Percentiles rank a stretch among this genome's conserved stretches.
Evolutionary conservation across 805 yeast genomes (phyloP).

Genomic region (Metschnikowia lunata): DNA sequence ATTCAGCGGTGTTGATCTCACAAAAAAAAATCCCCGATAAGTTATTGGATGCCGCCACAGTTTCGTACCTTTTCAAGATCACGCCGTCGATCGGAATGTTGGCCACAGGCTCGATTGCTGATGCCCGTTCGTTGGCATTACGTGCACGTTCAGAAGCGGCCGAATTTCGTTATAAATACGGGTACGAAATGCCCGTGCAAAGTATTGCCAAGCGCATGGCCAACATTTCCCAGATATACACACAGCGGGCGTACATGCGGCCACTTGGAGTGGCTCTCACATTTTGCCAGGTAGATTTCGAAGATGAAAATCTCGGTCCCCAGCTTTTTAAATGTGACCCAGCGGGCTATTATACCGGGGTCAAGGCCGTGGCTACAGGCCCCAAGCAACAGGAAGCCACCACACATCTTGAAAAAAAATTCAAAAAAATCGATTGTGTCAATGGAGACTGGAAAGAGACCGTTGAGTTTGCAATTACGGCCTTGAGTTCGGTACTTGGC

Average conservation of each 20-base stretch:
- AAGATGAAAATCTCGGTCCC: slow-evolving; percentile 87
- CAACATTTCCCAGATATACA: slow-evolving; percentile 88
- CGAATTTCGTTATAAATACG: slow-evolving; percentile 89
- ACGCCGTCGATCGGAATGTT: slow-evolving; percentile 82
- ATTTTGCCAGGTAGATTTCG: slow-evolving; percentile 61
- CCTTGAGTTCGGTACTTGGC: slow-evolving; percentile 80
- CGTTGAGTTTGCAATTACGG: slow-evolving; percentile 84
- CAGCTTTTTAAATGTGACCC: slow-evolving; percentile 91
- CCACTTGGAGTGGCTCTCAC: slow-evolving; percentile 94
- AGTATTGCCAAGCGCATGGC: slow-evolving; percentile 93
- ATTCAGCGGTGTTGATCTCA: slow-evolving; percentile 80
- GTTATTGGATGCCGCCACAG: slow-evolving; percentile 81
- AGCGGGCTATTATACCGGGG: slow-evolving; percentile 91
- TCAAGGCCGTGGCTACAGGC: slow-evolving; percentile 90
- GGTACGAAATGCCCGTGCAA: slow-evolving; percentile 95
- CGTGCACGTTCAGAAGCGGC: slow-evolving; percentile 96
- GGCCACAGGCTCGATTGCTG: slow-evolving; percentile 94
- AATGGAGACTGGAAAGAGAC: slow-evolving; percentile 85
- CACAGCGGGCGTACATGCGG: slow-evolving; percentile 98
- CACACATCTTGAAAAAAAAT: slow-evolving; percentile 84
- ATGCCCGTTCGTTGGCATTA: slow-evolving; percentile 83
- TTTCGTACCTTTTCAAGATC: slow-evolving; percentile 79
- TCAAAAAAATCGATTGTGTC: slow-evolving; percentile 62
- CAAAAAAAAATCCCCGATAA: slow-evolving; percentile 97
- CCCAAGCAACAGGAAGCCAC: slow-evolving; percentile 96